Percentiles rank a stretch among this genome's conserved stretches.
Conservation (phyloP, 352 stramenopile genomes). For the Phytophthora agathidicida region DNA sequence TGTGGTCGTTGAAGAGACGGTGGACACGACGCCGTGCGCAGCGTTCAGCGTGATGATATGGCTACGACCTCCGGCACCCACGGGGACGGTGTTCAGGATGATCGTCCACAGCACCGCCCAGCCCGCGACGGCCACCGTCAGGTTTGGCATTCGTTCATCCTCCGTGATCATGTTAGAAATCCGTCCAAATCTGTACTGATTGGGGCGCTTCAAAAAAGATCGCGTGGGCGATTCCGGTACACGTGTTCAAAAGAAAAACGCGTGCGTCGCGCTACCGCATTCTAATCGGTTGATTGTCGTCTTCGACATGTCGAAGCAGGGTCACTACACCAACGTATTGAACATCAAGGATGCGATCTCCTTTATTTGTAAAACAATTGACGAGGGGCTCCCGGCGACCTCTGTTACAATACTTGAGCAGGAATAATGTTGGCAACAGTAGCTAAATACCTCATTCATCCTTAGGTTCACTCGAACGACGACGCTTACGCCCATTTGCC, state of each 20-base stretch:
- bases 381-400: not conserved
- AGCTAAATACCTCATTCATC: conserved; percentile 26
- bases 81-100: conserved; percentile 48
- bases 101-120: conserved; percentile 64
- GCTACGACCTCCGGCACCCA: conserved; percentile 49
- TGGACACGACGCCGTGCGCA: conserved; percentile 70
- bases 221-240: too few relatives aligned
- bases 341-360: too few relatives aligned
- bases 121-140: conserved; percentile 37
- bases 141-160: conserved; percentile 41
- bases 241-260: too few relatives aligned
- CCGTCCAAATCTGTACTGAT: too few relatives aligned
- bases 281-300: too few relatives aligned
- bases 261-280: too few relatives aligned
- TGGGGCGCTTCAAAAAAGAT: too few relatives aligned
- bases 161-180: too few relatives aligned
- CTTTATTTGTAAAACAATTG: conserved; percentile 3
- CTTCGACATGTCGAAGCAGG: too few relatives aligned
- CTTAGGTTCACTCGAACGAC: conserved; percentile 1
- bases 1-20: conserved; percentile 46
- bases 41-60: conserved; percentile 79
- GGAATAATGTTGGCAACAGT: not conserved
- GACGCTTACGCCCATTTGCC: conserved; percentile 67
- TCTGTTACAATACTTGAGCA: not conserved
- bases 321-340: too few relatives aligned